A percentile compares a stretch with the other conserved stretches of the same genome.
phyloP scores from a whole-genome alignment of 306 rosid species.

The Ziziphus jujuba region DNA sequence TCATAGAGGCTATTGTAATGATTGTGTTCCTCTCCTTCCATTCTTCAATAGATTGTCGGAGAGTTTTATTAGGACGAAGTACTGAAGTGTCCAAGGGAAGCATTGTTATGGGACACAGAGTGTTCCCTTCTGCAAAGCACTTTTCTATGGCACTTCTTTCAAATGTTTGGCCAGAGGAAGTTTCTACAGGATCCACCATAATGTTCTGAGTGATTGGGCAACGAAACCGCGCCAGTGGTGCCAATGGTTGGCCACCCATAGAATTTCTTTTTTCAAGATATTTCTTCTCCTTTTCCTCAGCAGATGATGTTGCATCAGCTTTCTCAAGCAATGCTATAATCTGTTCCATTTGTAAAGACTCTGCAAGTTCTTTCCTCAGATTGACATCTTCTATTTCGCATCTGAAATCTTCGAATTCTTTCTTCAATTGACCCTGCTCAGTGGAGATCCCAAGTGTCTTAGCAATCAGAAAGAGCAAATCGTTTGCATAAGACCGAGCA shows the following conservation, averaged over 20 bases:
- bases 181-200: constrained; percentile 82
- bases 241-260: constrained; percentile 46
- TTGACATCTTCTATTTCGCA: constrained; percentile 40
- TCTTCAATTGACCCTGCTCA: constrained; percentile 37
- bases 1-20: constrained; percentile 46
- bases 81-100: constrained; percentile 43
- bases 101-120: constrained; percentile 54
- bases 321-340: constrained; percentile 42
- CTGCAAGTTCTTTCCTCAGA: constrained; percentile 36
- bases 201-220: constrained; percentile 51
- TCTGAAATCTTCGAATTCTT: constrained; percentile 46
- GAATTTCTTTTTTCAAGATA: constrained; percentile 47
- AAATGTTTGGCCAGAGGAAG: constrained; percentile 57
- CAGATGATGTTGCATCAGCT: constrained; percentile 39
- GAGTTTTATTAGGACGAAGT: constrained; percentile 61
- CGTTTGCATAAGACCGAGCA: constrained; percentile 26
- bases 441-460: constrained; percentile 48
- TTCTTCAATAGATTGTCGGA: constrained; percentile 62
- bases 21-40: constrained; percentile 69
- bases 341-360: constrained; percentile 49
- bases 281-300: constrained; percentile 39
- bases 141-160: constrained; percentile 66
- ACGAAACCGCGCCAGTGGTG: constrained; percentile 47
- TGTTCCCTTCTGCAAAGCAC: constrained; percentile 64
- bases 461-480: constrained; percentile 38